A percentile compares a stretch with the other conserved stretches of the same genome.
Conservation (phyloP, 164 flowering plant species). For the Magnolia changhungtana region DNA sequence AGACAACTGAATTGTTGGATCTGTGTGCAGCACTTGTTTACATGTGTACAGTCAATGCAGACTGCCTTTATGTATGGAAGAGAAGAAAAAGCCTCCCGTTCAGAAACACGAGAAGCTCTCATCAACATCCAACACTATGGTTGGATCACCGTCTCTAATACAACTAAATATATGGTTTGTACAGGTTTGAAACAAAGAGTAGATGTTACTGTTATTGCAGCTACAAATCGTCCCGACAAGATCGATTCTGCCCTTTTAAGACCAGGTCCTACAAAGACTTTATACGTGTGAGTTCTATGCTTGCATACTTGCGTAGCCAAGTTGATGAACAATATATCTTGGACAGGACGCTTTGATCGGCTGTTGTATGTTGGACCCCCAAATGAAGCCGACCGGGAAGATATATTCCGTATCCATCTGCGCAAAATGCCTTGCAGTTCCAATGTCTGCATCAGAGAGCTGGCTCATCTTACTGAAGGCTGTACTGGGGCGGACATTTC, state of each 20-base stretch:
- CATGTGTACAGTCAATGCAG: not conserved
- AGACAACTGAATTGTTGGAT: not conserved
- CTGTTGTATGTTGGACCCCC: conserved; percentile 93
- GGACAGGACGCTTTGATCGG: conserved; percentile 92
- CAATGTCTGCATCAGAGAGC: conserved; percentile 58
- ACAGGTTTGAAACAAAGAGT: conserved; percentile 86
- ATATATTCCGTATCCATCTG: conserved; percentile 75
- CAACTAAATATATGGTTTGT: not conserved
- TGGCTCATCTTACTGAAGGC: conserved; percentile 68
- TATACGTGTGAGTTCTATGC: not conserved
- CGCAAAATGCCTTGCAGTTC: conserved; percentile 57
- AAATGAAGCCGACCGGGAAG: conserved; percentile 58
- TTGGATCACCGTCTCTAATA: not conserved
- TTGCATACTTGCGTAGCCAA: not conserved
- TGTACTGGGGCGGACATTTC: conserved; percentile 93
- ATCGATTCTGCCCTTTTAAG: conserved; percentile 91
- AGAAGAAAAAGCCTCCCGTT: not conserved
- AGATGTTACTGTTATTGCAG: conserved; percentile 91
- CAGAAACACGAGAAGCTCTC: not conserved
- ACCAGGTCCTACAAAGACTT: conserved; percentile 51
- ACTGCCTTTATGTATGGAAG: not conserved
- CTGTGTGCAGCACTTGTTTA: not conserved
- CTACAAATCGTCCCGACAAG: conserved; percentile 97
- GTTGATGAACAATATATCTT: conserved; percentile 10
- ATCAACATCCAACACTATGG: not conserved